Conservation (phyloP, 352 stramenopile genomes). For the Phytophthora litchii region DNA sequence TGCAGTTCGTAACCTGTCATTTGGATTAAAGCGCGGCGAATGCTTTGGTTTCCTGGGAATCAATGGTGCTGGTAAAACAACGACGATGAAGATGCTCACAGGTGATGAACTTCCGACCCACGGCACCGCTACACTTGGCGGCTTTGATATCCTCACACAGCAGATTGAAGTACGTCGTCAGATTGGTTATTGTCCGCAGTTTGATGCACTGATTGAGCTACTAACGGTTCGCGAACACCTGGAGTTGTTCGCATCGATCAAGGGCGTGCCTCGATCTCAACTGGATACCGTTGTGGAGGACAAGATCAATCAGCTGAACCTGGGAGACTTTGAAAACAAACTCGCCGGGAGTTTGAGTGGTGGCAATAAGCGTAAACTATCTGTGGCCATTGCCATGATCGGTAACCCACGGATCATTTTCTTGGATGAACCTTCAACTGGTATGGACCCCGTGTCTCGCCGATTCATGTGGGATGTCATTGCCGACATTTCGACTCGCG, state of each 20-base stretch:
- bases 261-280: conserved; percentile 55
- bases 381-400: conserved; percentile 95
- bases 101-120: conserved; percentile 75
- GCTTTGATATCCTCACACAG: conserved; percentile 79
- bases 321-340: conserved; percentile 56
- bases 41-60: conserved; percentile 96
- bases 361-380: conserved; percentile 96
- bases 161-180: conserved; percentile 72
- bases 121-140: conserved; percentile 56
- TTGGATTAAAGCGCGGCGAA: conserved; percentile 84
- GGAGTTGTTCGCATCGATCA: conserved; percentile 90
- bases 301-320: conserved; percentile 87
- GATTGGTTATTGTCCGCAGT: conserved; percentile 95
- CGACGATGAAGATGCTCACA: conserved; percentile 96
- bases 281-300: conserved; percentile 67
- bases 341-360: conserved; percentile 80
- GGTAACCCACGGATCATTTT: conserved; percentile 91
- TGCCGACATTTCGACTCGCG: conserved; percentile 65
- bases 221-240: conserved; percentile 88
- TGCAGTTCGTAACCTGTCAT: conserved; percentile 77
- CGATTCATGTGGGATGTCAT: conserved; percentile 95
- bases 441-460: conserved; percentile 95
- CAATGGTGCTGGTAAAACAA: conserved; percentile 96
- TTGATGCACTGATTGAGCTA: conserved; percentile 83
- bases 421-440: conserved; percentile 92